Conservation (phyloP, 495 filamentous ascomycete species). For the Penicillium goetzii region DNA sequence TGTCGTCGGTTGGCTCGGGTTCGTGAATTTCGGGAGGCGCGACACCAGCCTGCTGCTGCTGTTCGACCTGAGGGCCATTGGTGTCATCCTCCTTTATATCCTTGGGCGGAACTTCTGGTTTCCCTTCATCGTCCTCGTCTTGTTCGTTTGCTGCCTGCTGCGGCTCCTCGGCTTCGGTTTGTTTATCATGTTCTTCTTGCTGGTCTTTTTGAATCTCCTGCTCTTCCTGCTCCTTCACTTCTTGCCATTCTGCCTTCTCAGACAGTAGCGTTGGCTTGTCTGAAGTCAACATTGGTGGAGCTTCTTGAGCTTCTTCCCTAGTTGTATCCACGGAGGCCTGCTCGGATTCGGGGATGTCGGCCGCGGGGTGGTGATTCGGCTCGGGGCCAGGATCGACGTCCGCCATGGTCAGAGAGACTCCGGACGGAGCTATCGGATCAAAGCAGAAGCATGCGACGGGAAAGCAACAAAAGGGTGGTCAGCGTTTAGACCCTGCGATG, state of each 20-base stretch:
- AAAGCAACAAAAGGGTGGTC: conserved; percentile 28
- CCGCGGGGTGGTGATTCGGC: conserved; percentile 35
- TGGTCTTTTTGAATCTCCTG: conserved; percentile 19
- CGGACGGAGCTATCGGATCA: conserved; percentile 37
- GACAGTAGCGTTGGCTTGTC: conserved; percentile 40
- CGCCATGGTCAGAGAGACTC: conserved; percentile 51
- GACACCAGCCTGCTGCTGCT: conserved; percentile 12
- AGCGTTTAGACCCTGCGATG: conserved; percentile 8
- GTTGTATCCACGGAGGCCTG: conserved; percentile 38
- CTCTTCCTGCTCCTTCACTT: conserved; percentile 31
- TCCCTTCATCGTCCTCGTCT: conserved; percentile 18
- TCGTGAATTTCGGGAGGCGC: conserved; percentile 32
- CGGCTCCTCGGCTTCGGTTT: conserved; percentile 22
- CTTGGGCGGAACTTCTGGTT: conserved; percentile 34
- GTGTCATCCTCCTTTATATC: conserved; percentile 17
- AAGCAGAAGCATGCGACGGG: conserved; percentile 36
- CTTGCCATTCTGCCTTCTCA: conserved; percentile 36
- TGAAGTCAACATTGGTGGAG: conserved; percentile 32
- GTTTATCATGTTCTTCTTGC: conserved; percentile 23
- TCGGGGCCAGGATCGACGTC: conserved; percentile 48
- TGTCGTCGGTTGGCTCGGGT: conserved; percentile 35
- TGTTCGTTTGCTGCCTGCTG: conserved; percentile 9
- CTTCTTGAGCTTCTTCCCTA: conserved; percentile 27
- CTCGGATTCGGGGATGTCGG: conserved; percentile 35
- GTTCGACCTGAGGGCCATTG: conserved; percentile 12